Evolutionary conservation across 345 rosid genomes (phyloP).

Genomic region (Syzygium jambos): DNA sequence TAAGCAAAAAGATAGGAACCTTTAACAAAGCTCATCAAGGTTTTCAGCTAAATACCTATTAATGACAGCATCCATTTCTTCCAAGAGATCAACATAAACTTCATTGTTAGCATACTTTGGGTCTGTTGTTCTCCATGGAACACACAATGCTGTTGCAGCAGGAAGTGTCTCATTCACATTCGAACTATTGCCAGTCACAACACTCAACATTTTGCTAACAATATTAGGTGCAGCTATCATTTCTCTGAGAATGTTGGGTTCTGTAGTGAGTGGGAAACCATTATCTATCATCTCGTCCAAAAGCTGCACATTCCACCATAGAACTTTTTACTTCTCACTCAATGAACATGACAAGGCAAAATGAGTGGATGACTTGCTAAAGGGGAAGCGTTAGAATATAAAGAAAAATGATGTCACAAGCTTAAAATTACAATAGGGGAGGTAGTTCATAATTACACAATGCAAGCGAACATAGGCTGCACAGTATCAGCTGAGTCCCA

Average conservation of each 20-base stretch:
- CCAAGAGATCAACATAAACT: constrained; percentile 87
- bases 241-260: constrained; percentile 81
- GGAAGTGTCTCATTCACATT: constrained; percentile 82
- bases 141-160: constrained; percentile 76
- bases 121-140: constrained; percentile 89
- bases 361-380: not conserved
- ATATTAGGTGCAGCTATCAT: constrained; percentile 94
- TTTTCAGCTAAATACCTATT: constrained; percentile 43
- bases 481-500: not conserved
- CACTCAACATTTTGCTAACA: constrained; percentile 87
- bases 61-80: constrained; percentile 87
- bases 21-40: not conserved
- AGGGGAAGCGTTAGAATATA: not conserved
- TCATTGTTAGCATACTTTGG: constrained; percentile 79
- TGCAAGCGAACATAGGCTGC: not conserved
- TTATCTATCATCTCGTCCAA: constrained; percentile 98
- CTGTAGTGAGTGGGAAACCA: constrained; percentile 96
- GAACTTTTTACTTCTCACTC: not conserved
- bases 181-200: constrained; percentile 85
- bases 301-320: constrained; percentile 39
- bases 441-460: not conserved
- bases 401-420: not conserved
- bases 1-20: not conserved
- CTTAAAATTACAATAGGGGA: not conserved
- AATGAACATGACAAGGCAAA: not conserved